A percentile compares a stretch with the other conserved stretches of the same genome.
phyloP scores from a whole-genome alignment of 352 stramenopile genomes.

The Pythium diclinum region DNA sequence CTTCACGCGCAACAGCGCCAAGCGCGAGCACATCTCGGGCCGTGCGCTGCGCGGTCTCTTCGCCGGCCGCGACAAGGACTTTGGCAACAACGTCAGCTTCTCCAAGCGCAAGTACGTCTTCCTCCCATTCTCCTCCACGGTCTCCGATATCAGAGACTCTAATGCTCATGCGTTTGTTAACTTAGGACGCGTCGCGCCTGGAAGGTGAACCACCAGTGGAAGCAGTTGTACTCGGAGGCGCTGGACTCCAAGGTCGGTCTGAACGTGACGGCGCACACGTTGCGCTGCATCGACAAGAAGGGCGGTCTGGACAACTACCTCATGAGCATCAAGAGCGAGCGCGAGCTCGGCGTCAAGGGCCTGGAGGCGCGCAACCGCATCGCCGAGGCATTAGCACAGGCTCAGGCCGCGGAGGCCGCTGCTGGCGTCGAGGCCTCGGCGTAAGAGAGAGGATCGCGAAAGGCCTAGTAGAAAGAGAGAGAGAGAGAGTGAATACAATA shows the following conservation, averaged over 20 bases:
- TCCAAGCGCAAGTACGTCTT: slow-evolving; percentile 81
- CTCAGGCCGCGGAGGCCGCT: slow-evolving; percentile 22
- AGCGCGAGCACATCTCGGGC: slow-evolving; percentile 71
- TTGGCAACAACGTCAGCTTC: slow-evolving; percentile 95
- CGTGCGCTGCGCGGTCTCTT: slow-evolving; percentile 88
- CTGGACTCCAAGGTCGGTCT: slow-evolving; percentile 92
- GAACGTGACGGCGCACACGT: slow-evolving; percentile 90
- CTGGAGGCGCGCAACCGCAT: slow-evolving; percentile 58
- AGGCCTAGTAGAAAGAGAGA: slow-evolving; percentile 11
- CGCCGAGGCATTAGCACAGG: slow-evolving; percentile 39
- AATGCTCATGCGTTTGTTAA: background rate
- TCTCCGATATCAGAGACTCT: background rate
- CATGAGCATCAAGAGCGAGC: slow-evolving; percentile 85
- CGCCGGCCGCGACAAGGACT: slow-evolving; percentile 91
- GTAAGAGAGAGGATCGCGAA: slow-evolving; percentile 2
- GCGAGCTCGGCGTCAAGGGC: slow-evolving; percentile 68
- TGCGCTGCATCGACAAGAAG: slow-evolving; percentile 92
- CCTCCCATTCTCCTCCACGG: background rate
- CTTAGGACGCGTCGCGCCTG: slow-evolving; percentile 84
- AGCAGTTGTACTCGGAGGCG: slow-evolving; percentile 85
- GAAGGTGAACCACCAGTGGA: slow-evolving; percentile 93
- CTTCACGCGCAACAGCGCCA: slow-evolving; percentile 53
- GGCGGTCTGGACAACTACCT: slow-evolving; percentile 95
- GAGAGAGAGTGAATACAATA: slow-evolving; percentile 7
- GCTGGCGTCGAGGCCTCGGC: slow-evolving; percentile 14